phyloP scores from a whole-genome alignment of 371 early-diverging fungal species.

The Choanephora cucurbitarum region DNA sequence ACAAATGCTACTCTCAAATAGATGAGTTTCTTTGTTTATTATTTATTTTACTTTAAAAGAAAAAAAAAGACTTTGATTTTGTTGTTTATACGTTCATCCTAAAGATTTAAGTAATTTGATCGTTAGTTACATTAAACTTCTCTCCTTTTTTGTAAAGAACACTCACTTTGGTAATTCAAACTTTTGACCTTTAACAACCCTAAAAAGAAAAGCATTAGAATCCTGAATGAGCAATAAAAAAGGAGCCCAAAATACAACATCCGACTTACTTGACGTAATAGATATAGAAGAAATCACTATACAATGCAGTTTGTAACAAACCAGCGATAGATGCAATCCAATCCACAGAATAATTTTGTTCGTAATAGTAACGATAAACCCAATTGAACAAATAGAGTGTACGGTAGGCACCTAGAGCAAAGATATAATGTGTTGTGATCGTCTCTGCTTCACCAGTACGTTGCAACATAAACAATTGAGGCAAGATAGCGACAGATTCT shows the following conservation, averaged over 20 bases:
- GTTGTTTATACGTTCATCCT: too few species aligned
- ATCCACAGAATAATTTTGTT: constrained; percentile 57
- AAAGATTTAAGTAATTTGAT: too few species aligned
- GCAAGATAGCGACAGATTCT: constrained; percentile 98
- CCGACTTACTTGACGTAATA: constrained; percentile 86
- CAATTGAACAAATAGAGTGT: constrained; percentile 95
- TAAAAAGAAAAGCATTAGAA: constrained; percentile 25
- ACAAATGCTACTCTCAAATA: too few species aligned
- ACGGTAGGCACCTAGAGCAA: constrained; percentile 97
- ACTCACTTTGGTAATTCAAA: constrained; percentile 71
- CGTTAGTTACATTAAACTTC: too few species aligned
- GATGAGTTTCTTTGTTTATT: too few species aligned
- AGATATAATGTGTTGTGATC: constrained; percentile 97
- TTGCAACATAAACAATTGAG: constrained; percentile 97
- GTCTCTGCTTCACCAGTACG: constrained; percentile 99
- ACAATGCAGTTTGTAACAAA: constrained; percentile 93
- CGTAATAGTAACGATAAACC: constrained; percentile 86
- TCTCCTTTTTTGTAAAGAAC: too few species aligned
- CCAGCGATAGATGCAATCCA: constrained; percentile 88
- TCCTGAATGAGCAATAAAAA: neutral
- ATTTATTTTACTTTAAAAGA: neutral
- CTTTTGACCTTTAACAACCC: constrained; percentile 86
- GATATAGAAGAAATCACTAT: constrained; percentile 97
- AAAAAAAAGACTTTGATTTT: neutral
- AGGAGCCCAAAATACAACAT: neutral